These are phyloP conservation scores for Macrolepiota fuliginosa DNA, from an alignment of 768 basidiomycete genomes.

Conservation along the genomic window DNA sequence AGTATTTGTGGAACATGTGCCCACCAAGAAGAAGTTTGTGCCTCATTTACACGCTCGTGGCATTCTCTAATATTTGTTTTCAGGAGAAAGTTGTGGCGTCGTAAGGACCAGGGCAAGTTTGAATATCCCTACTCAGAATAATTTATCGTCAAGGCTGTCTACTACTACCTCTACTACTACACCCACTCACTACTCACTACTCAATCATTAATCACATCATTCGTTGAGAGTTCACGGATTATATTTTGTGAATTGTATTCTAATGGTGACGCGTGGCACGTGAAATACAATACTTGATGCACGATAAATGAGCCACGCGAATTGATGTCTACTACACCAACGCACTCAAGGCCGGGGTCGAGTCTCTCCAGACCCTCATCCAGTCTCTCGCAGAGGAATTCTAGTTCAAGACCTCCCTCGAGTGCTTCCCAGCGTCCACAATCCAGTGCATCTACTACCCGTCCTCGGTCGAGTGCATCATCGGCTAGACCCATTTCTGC, in stretches of 20 bases:
- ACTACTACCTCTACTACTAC: too few relatives aligned
- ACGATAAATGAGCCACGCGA: background rate
- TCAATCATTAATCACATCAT: background rate
- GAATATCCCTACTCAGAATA: constrained; percentile 87
- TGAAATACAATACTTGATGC: background rate
- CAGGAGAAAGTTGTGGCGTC: constrained; percentile 90
- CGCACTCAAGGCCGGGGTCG: constrained; percentile 37
- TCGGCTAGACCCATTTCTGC: constrained; percentile 13
- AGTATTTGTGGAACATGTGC: constrained; percentile 79
- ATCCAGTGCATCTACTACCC: constrained; percentile 28
- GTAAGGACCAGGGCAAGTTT: constrained; percentile 83
- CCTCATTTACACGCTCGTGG: background rate
- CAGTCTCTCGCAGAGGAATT: constrained; percentile 35
- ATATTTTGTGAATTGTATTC: background rate
- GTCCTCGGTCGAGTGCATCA: constrained; percentile 12
- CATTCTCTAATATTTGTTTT: constrained; percentile 1
- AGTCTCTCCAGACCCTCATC: constrained; percentile 48
- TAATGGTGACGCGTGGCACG: background rate
- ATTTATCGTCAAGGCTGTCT: background rate
- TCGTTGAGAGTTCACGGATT: background rate
- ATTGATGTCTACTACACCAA: constrained; percentile 9
- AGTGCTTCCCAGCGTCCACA: constrained; percentile 30
- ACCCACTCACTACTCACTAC: background rate
- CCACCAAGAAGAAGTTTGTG: constrained; percentile 89
- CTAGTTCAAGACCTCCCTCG: constrained; percentile 29